Evolutionary conservation across 2,329 filamentous ascomycete species (phyloP), one percentile per base, ranked within the genome.

Genomic region (Stagonosporopsis tanaceti): DNA sequence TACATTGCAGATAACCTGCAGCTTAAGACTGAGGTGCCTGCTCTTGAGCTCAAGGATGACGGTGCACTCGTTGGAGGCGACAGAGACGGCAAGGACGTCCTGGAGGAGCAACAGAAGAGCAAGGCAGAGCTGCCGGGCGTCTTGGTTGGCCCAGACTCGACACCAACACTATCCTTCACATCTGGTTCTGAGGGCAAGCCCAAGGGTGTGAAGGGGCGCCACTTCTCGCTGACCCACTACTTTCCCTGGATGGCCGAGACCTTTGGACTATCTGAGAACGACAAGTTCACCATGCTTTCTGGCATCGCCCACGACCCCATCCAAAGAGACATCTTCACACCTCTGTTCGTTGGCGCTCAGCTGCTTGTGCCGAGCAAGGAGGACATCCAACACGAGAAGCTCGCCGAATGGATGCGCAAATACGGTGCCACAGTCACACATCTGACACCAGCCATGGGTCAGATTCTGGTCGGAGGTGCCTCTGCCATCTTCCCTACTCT

Each of bases 381-480:
- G 61, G 88, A 93, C 66, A 98, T 98, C 58, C 86, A 89, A 51
- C 90, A 97, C 73, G 93, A 97, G 77, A 88, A 84, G 67, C 81
- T 97, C 14, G 89, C 89, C 4, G 92, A 96, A 71, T 99, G 95
- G 95, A 92, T 97, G 84, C 82, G 84, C 50, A 85, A 89, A 50
- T 85, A 90, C 70, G 79, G 84, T 53, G 87, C 90, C 2, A 96
- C 89, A 15, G 90, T 93, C 20, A 92, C 90, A 12, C 95, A 98
- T 77, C 79, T 98, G 37, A 99, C 95, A 1, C 95, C 95, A 9
- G 95, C 95, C 55, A 97, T 98, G 93, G 93, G 93, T 53, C 92
- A 97, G 68, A 95, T 98, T 60, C 80, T 98, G 2, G 89, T 94
- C n/a, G 93, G 93, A 40, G 92, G 91, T 64, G 90, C 92, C 24